phyloP scores from a whole-genome alignment of 441 rosid species.

The Biscutella auriculata region DNA sequence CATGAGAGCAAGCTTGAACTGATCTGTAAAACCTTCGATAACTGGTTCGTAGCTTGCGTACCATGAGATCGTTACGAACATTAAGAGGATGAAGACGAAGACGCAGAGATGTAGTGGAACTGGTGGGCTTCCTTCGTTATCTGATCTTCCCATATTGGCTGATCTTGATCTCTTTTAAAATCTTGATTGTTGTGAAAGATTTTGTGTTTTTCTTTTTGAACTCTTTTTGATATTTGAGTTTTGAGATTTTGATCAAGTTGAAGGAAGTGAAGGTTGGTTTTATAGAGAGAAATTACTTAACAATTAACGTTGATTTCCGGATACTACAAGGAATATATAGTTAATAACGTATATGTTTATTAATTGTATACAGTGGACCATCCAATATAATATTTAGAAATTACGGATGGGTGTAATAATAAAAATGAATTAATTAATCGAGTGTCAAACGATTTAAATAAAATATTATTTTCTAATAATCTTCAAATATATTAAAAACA shows the following conservation, averaged over 20 bases:
- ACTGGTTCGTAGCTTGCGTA: constrained; percentile 50
- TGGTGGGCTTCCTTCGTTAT: constrained; percentile 20
- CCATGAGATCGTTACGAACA: constrained; percentile 41
- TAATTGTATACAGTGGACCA: not conserved
- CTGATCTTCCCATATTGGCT: constrained; percentile 28
- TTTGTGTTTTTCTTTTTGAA: not conserved
- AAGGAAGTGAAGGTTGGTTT: not conserved
- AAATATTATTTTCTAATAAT: too few species aligned
- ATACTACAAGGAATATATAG: constrained; percentile 10
- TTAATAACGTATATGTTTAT: not conserved
- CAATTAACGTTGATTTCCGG: constrained; percentile 2
- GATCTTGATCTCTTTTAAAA: not conserved
- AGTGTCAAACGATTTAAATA: too few species aligned
- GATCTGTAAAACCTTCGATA: constrained; percentile 37
- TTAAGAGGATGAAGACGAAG: constrained; percentile 38
- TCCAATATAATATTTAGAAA: not conserved
- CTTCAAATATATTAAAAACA: too few species aligned
- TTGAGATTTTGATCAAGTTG: not conserved
- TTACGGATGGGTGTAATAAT: not conserved
- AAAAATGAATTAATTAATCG: not conserved
- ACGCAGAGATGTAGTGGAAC: constrained; percentile 46
- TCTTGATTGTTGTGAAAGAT: not conserved
- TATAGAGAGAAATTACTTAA: constrained; percentile 1
- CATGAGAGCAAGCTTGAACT: constrained; percentile 41
- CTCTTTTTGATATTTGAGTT: not conserved